Evolutionary conservation across 768 basidiomycete species (phyloP), one percentile per base, ranked within the genome.

Genomic region (Mycena amicta): DNA sequence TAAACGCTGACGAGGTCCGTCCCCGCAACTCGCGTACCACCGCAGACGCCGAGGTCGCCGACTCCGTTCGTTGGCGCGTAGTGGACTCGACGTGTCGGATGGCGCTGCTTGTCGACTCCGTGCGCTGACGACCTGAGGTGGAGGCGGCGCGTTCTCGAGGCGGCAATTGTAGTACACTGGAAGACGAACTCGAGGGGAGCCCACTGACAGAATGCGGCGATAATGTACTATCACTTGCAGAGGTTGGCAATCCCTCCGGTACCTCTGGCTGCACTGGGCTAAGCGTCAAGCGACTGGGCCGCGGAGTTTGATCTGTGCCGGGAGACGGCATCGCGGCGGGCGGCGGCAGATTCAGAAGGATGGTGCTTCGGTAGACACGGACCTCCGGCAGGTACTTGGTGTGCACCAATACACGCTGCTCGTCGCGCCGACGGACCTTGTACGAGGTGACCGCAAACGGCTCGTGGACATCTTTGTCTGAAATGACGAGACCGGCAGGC

Each of bases 341-440:
- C 39, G 59, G 53, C 31, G 69, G 70, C n/a, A 75, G 62, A 25
- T 72, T 71, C 49, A 90, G 74, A 26, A 87, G 68, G 29, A 89
- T 71, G 1, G 77, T 75, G 50, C 78, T 77, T 53, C 73, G 73
- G 69, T 89, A 88, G 12, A 79, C 72, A 67, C 75, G 80, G 57
- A 75, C 78, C 25, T 78, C 77, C 23, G 83, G 76, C 29, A 73
- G 70, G 68, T 83, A 91, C 41, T 66, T 74, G n/a, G 83, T 81
- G 20, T 75, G 69, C n/a, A 91, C 70, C 66, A 89, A 72, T 40
- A 78, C 74, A 59, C 87, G 78, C 53, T 72, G 78, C 43, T 84
- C 80, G 62, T 92, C 89, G 51, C 82, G 80, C 67, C 75, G 78
- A 68, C 76, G 79, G 45, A 91, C 62, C 62, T 77, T 83, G 90